These are phyloP conservation scores for Iodosphaeria phyllophila DNA, from an alignment of 2,329 filamentous ascomycete species.

Conservation along the genomic window DNA sequence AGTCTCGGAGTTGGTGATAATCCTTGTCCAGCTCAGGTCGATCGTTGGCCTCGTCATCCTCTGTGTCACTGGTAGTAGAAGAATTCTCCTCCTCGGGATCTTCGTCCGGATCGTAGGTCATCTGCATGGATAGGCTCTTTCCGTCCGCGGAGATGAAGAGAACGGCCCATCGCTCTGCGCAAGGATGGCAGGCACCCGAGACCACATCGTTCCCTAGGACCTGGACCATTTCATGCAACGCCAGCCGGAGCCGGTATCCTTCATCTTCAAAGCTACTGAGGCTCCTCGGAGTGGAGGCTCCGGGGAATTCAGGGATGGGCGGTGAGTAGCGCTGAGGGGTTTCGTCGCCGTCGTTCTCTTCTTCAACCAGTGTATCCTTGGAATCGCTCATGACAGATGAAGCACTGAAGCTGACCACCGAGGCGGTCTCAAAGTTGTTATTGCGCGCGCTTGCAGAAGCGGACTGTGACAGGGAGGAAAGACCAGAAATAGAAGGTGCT, in stretches of 20 bases:
- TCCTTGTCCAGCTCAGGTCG: slow-evolving; percentile 53
- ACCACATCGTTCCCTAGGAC: slow-evolving; percentile 43
- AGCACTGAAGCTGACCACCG: slow-evolving; percentile 52
- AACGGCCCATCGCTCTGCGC: slow-evolving; percentile 67
- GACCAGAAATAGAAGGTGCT: slow-evolving; percentile 49
- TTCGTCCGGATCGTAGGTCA: slow-evolving; percentile 53
- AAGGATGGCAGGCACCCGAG: slow-evolving; percentile 56
- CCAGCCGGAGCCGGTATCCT: slow-evolving; percentile 44
- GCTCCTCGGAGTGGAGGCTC: slow-evolving; percentile 22
- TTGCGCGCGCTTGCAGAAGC: slow-evolving; percentile 41
- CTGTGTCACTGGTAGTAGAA: slow-evolving; percentile 38
- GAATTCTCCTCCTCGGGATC: slow-evolving; percentile 44
- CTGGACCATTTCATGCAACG: slow-evolving; percentile 53
- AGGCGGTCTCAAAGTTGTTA: slow-evolving; percentile 45
- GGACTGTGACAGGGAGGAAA: slow-evolving; percentile 46
- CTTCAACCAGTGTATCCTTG: slow-evolving; percentile 41
- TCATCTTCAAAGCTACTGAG: slow-evolving; percentile 41
- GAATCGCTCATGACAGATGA: slow-evolving; percentile 59
- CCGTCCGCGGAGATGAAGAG: slow-evolving; percentile 63
- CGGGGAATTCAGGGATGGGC: slow-evolving; percentile 25
- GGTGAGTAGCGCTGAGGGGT: slow-evolving; percentile 37
- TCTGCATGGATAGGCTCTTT: slow-evolving; percentile 46
- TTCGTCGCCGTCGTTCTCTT: too few species aligned
- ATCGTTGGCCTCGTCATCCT: slow-evolving; percentile 42
- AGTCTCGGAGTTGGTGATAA: slow-evolving; percentile 64